A percentile compares a stretch with the other conserved stretches of the same genome.
Evolutionary conservation across 2,329 filamentous ascomycete genomes (phyloP).

Genomic region (Hymenoscyphus infarciens): DNA sequence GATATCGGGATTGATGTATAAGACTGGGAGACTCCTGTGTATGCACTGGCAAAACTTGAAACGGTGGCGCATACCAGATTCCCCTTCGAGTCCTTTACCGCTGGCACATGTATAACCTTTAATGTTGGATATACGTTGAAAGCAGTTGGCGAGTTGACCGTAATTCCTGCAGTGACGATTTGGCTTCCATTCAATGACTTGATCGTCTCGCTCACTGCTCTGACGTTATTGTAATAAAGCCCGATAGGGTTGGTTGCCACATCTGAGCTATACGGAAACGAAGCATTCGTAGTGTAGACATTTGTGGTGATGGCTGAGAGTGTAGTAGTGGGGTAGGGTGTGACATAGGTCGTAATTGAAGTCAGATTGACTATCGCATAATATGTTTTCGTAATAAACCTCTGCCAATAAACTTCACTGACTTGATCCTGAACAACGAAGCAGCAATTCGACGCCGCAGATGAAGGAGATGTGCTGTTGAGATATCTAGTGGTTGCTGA

Average conservation of each 20-base stretch:
- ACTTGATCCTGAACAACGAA: conserved; percentile 20
- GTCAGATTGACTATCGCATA: conserved; percentile 12
- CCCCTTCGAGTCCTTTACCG: conserved; percentile 13
- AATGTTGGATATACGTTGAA: conserved; percentile 18
- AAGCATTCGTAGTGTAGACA: conserved; percentile 13
- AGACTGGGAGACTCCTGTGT: not conserved
- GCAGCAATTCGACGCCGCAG: conserved; percentile 11
- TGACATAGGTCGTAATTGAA: conserved; percentile 16
- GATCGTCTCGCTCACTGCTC: not conserved
- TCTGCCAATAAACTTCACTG: conserved; percentile 14
- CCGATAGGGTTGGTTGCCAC: conserved; percentile 12
- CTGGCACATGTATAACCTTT: conserved; percentile 15
- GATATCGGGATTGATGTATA: not conserved
- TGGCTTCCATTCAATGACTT: conserved; percentile 10
- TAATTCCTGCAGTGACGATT: conserved; percentile 14
- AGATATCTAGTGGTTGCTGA: not conserved
- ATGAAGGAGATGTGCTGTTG: not conserved
- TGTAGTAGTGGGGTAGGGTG: conserved; percentile 15
- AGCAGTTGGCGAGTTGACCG: conserved; percentile 16
- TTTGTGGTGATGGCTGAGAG: conserved; percentile 13
- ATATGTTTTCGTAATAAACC: not conserved
- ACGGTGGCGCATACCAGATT: conserved; percentile 12
- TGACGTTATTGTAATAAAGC: conserved; percentile 10
- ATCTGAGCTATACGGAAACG: conserved; percentile 3
- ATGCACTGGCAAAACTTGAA: conserved; percentile 5